A percentile compares a stretch with the other conserved stretches of the same genome.
Conservation (phyloP, 805 yeast species). For the Yamadazyma kitorensis region DNA sequence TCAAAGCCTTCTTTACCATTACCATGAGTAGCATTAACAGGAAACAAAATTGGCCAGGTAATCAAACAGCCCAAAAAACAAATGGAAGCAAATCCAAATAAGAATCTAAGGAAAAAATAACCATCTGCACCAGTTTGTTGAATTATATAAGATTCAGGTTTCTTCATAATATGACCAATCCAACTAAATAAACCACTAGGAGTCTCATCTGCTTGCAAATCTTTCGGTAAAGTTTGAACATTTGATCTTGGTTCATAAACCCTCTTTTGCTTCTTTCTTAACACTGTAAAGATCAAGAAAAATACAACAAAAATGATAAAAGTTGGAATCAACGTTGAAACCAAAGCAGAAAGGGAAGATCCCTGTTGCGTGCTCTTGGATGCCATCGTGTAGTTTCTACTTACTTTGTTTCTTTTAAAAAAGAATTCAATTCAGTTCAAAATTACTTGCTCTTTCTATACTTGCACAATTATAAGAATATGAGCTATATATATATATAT, state of each 20-base stretch:
- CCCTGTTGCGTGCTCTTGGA: conserved; percentile 5
- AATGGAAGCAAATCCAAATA: conserved; percentile 52
- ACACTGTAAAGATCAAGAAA: conserved; percentile 32
- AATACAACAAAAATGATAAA: conserved; percentile 42
- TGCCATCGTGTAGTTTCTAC: neutral
- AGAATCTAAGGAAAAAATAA: conserved; percentile 66
- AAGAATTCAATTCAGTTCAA: neutral
- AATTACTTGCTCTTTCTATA: neutral
- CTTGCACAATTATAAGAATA: neutral
- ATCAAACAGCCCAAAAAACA: conserved; percentile 53
- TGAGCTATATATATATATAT: no score
- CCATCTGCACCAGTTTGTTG: conserved; percentile 78
- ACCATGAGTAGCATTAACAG: conserved; percentile 61
- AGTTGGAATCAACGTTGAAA: conserved; percentile 46
- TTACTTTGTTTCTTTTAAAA: neutral
- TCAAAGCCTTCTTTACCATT: conserved; percentile 56
- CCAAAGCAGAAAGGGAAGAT: conserved; percentile 43
- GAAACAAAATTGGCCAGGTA: conserved; percentile 66
- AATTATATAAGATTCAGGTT: conserved; percentile 60
- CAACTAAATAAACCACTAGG: conserved; percentile 51
- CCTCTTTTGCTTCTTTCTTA: conserved; percentile 43
- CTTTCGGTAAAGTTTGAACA: conserved; percentile 46
- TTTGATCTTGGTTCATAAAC: conserved; percentile 53
- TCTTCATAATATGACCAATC: conserved; percentile 48
- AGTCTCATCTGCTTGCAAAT: conserved; percentile 41